Percentiles rank a stretch among this genome's conserved stretches.
Evolutionary conservation across 805 yeast species (phyloP).

Genomic region (Jamesozyma piceae): DNA sequence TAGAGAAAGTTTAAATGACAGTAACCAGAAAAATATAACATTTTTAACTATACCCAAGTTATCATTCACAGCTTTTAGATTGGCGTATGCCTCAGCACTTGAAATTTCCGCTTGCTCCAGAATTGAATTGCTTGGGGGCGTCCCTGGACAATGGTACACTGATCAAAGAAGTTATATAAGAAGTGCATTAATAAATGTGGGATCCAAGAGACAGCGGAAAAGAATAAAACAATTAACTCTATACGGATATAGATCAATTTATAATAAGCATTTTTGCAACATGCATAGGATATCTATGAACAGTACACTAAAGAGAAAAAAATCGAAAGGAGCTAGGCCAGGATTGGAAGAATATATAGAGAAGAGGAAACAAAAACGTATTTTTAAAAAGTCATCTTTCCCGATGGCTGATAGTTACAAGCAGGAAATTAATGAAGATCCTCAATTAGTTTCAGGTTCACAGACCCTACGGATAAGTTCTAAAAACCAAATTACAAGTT

Average conservation of each 20-base stretch:
- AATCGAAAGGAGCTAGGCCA: too few relatives aligned
- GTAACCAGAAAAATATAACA: neutral
- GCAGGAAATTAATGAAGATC: neutral
- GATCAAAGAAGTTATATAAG: conserved; percentile 9
- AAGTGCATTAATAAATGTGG: conserved; percentile 1
- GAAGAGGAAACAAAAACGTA: neutral
- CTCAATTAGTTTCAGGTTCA: neutral
- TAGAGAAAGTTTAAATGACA: neutral
- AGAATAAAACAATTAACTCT: conserved; percentile 3
- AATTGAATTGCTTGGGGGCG: conserved; percentile 44
- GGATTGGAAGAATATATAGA: neutral
- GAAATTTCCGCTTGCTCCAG: conserved; percentile 42
- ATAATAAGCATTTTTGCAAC: conserved; percentile 1
- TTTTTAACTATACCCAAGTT: conserved; percentile 35
- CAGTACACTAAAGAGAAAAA: too few relatives aligned
- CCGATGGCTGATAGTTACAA: neutral
- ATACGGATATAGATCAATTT: conserved; percentile 10
- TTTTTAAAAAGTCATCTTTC: neutral
- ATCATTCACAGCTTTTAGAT: conserved; percentile 55
- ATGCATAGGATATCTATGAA: neutral
- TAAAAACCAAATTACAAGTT: neutral
- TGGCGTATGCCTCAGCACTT: conserved; percentile 42
- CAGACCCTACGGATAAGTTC: too few relatives aligned
- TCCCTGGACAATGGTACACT: conserved; percentile 48
- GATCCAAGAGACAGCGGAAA: conserved; percentile 6